Percentiles rank a stretch among this genome's conserved stretches.
Conservation (phyloP, 169 alveolate species). For the Plasmodium ovale region DNA sequence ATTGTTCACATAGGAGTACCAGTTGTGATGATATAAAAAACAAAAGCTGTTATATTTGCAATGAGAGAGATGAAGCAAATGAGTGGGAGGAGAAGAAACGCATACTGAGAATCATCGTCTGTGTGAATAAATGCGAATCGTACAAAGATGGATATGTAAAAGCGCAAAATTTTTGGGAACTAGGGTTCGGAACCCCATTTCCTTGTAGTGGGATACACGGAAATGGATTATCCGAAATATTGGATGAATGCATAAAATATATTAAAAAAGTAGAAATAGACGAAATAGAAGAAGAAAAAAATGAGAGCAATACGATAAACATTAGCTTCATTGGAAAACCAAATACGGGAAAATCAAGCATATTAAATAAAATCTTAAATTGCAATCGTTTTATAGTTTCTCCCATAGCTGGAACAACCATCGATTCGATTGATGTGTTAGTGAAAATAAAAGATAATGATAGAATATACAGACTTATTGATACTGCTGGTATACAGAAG, state of each 20-base stretch:
- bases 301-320: conserved; percentile 29
- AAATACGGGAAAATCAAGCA: conserved; percentile 84
- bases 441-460: conserved; percentile 71
- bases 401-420: conserved; percentile 85
- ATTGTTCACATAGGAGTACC: neutral
- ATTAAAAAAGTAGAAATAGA: conserved; percentile 54
- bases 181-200: conserved; percentile 85
- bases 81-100: neutral
- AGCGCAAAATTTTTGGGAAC: conserved; percentile 86
- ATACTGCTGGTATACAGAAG: conserved; percentile 75
- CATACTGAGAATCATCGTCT: conserved; percentile 70
- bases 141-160: conserved; percentile 80
- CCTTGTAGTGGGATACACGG: conserved; percentile 87
- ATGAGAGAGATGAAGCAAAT: neutral
- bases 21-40: neutral
- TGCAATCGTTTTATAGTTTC: conserved; percentile 84
- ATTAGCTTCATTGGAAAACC: conserved; percentile 78
- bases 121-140: conserved; percentile 87
- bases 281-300: conserved; percentile 69
- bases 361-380: conserved; percentile 79
- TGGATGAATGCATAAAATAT: conserved; percentile 76
- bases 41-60: neutral
- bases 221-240: conserved; percentile 83
- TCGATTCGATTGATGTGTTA: conserved; percentile 82
- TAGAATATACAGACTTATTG: conserved; percentile 71